Base-by-base conservation (phyloP, 164 flowering plant species). In the Echeveria elegans region DNA sequence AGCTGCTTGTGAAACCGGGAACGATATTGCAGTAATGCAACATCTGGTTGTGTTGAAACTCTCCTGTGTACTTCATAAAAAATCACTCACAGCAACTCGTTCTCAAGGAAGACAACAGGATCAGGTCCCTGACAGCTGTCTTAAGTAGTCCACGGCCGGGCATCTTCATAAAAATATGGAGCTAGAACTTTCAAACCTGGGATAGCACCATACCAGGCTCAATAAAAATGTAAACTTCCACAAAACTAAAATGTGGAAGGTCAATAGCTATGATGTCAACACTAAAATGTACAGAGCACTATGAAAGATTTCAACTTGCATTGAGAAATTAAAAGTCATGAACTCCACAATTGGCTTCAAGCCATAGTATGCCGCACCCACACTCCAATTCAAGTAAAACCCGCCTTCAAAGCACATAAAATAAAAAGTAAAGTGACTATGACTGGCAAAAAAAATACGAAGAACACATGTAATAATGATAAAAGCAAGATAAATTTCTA, bases 261-360 rank as follows among this genome's bases (percentile, higher is more conserved):
- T 34, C 7, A 3, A 34, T 34, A 43, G 16, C 4, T 43, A 43
- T 16, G 15, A 40, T 15, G 11, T 8, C 45, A 40, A 8, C 15
- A 40, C 15, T 12, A 28, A 24, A 28, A 24, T 24, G 60, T n/a
- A 4, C 15, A n/a, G n/a, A n/a, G n/a, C n/a, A n/a, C n/a, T 32
- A 36, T 63, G 19, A 63, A 37, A 37, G 16, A 26, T 67, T 34
- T 34, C 5, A 41, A 95, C 99, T 97, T 95, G 99, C 97, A 95
- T 88, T 21, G 97, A 85, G 80, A 95, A 95, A 75, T 92, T 95
- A 71, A 95, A 92, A 56, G 99, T 95, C 99, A 95, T 95, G 76
- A 92, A 95, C 78, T 43, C 47, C 47, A 43, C 47, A 43, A 43
- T 16, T 12, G 47, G 99, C 67, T 70, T 79, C 4, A 88, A 85